Evolutionary conservation across 2,329 filamentous ascomycete species (phyloP).

Genomic region (Penicillium occitanis): DNA sequence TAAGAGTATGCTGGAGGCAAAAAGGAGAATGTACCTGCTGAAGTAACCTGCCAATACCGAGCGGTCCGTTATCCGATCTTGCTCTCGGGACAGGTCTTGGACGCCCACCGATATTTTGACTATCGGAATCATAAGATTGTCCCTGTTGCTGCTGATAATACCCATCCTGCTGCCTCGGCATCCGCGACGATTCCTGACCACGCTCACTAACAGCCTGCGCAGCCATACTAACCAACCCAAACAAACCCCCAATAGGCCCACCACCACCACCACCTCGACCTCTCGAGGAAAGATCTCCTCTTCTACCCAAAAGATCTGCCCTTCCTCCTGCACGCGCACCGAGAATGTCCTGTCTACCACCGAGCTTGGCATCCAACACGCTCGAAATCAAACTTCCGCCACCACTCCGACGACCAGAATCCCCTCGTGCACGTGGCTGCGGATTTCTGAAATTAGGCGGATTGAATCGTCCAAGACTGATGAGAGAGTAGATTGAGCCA

Average conservation of each 20-base stretch:
- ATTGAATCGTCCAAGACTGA: slow-evolving; percentile 5
- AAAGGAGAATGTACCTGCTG: neutral
- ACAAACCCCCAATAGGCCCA: neutral
- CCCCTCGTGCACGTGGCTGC: neutral
- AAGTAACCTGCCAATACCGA: neutral
- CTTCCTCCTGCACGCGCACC: neutral
- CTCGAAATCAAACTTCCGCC: neutral
- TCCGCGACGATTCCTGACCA: neutral
- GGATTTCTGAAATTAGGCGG: neutral
- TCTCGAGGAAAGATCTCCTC: neutral
- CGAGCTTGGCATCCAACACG: neutral
- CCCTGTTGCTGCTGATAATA: neutral
- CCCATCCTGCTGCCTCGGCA: neutral
- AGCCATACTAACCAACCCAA: slow-evolving; percentile 9
- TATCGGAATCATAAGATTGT: neutral
- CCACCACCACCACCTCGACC: neutral
- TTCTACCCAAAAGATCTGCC: neutral
- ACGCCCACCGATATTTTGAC: no score
- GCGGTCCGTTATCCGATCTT: neutral
- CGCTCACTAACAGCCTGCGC: slow-evolving; percentile 10
- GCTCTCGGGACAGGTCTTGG: neutral
- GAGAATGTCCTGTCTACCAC: neutral
- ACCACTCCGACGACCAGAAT: neutral
- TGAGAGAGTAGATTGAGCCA: slow-evolving; percentile 6
- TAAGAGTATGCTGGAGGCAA: no score